These are phyloP conservation scores for Fistulinella prunicolor DNA, from an alignment of 768 basidiomycete species.

Conservation along the genomic window DNA sequence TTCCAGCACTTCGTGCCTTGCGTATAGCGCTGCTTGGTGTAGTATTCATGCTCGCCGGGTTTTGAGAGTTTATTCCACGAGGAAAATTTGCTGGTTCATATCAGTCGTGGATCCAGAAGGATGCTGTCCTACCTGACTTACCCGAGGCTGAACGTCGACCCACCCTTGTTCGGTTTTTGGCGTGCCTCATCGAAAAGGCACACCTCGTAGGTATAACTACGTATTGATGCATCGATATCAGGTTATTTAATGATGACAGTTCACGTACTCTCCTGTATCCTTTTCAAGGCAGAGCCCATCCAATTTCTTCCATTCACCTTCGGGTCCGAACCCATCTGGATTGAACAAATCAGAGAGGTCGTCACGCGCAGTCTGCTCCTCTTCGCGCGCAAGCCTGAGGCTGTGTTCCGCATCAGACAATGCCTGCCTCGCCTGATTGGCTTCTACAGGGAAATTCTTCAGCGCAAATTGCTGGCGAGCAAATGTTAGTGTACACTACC, in stretches of 20 bases:
- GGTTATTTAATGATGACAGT: not conserved
- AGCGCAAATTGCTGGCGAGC: not conserved
- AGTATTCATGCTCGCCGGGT: slow-evolving; percentile 69
- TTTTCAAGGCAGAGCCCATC: slow-evolving; percentile 76
- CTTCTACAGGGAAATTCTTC: slow-evolving; percentile 37
- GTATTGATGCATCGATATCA: slow-evolving; percentile 7
- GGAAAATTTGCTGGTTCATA: slow-evolving; percentile 56
- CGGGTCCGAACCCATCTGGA: slow-evolving; percentile 60
- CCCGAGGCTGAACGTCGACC: slow-evolving; percentile 78
- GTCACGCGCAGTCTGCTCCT: slow-evolving; percentile 51
- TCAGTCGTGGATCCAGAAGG: slow-evolving; percentile 1
- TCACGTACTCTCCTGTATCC: slow-evolving; percentile 84
- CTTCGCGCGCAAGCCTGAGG: slow-evolving; percentile 49
- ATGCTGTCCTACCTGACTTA: slow-evolving; percentile 37
- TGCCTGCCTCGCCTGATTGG: slow-evolving; percentile 60
- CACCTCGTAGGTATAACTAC: slow-evolving; percentile 89
- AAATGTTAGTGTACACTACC: slow-evolving; percentile 30
- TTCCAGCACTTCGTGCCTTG: slow-evolving; percentile 94
- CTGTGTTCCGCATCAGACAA: slow-evolving; percentile 60
- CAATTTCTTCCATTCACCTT: slow-evolving; percentile 97
- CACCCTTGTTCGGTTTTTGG: slow-evolving; percentile 85
- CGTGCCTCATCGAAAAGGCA: slow-evolving; percentile 87
- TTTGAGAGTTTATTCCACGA: slow-evolving; percentile 69
- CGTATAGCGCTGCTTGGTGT: slow-evolving; percentile 78
- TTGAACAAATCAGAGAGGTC: slow-evolving; percentile 68